Evolutionary conservation across 108 stramenopile genomes (phyloP).

Genomic region (Aurantiochytrium sp.): DNA sequence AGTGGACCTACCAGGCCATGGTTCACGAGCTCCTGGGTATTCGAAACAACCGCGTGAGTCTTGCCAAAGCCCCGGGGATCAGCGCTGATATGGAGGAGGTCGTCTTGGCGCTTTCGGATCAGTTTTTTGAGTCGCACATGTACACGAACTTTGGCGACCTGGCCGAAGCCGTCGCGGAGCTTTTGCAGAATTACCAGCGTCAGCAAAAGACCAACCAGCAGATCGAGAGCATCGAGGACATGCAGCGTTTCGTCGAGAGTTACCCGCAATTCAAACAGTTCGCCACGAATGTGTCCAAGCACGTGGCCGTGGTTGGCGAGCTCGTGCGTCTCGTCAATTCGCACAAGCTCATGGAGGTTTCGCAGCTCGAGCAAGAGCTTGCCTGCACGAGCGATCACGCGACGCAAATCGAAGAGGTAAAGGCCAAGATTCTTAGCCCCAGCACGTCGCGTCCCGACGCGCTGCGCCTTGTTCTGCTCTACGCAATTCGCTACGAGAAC

Average conservation of each 20-base stretch:
- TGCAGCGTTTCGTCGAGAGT: constrained; percentile 95
- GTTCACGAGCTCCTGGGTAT: constrained; percentile 96
- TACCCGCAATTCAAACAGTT: constrained; percentile 82
- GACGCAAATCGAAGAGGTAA: constrained; percentile 72
- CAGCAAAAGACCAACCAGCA: constrained; percentile 66
- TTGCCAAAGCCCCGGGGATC: constrained; percentile 76
- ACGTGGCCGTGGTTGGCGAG: constrained; percentile 95
- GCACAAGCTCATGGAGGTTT: constrained; percentile 88
- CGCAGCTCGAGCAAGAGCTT: constrained; percentile 95
- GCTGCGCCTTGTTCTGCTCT: constrained; percentile 87
- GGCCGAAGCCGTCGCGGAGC: constrained; percentile 82
- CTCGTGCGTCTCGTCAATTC: constrained; percentile 82
- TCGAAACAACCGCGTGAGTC: constrained; percentile 85
- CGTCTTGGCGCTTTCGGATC: constrained; percentile 81
- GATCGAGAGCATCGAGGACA: constrained; percentile 85
- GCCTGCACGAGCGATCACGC: constrained; percentile 85
- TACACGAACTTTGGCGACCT: constrained; percentile 95
- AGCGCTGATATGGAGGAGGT: constrained; percentile 82
- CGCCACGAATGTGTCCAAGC: constrained; percentile 80
- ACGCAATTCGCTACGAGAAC: constrained; percentile 88
- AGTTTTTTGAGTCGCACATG: constrained; percentile 78
- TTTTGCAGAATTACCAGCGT: constrained; percentile 87
- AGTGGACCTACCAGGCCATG: constrained; percentile 99
- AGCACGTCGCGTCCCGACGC: constrained; percentile 82
- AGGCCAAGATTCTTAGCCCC: constrained; percentile 69